phyloP scores from a whole-genome alignment of 129 eudicot genomes.

The Saussurea involucrata region DNA sequence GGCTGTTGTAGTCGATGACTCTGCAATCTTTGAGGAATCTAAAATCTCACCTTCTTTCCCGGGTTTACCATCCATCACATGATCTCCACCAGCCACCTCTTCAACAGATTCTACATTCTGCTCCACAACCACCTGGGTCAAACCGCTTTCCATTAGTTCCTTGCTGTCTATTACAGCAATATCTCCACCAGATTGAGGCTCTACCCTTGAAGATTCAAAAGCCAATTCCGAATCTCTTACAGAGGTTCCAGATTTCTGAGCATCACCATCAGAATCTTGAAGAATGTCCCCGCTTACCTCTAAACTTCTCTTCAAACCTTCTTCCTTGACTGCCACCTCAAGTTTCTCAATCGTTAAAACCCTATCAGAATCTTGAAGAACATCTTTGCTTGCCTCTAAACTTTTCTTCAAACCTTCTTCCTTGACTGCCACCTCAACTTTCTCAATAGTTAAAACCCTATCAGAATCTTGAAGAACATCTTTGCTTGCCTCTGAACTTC shows the following conservation, averaged over 20 bases:
- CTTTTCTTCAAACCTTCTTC: conserved; percentile 11
- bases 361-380: background rate
- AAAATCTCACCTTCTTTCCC: conserved; percentile 20
- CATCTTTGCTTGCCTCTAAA: background rate
- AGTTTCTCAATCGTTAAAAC: conserved; percentile 8
- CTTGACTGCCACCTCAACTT: conserved; percentile 7
- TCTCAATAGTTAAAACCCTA: conserved; percentile 13
- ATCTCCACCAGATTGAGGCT: conserved; percentile 6
- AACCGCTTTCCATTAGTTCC: conserved; percentile 12
- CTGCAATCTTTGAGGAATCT: conserved; percentile 18
- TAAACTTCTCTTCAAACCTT: conserved; percentile 1
- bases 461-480: too few species aligned
- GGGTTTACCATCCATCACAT: conserved; percentile 5
- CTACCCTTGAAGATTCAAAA: background rate
- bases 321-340: conserved; percentile 12
- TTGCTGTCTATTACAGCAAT: background rate
- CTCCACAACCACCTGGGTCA: background rate
- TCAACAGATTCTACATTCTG: background rate
- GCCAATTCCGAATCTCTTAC: background rate
- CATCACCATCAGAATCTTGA: background rate
- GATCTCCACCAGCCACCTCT: background rate
- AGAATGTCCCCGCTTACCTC: background rate
- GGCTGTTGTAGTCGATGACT: conserved; percentile 1
- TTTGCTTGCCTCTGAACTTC: conserved; percentile 8
- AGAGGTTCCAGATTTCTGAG: background rate